Evolutionary conservation across 768 basidiomycete species (phyloP).

Genomic region (Mycena filopes): DNA sequence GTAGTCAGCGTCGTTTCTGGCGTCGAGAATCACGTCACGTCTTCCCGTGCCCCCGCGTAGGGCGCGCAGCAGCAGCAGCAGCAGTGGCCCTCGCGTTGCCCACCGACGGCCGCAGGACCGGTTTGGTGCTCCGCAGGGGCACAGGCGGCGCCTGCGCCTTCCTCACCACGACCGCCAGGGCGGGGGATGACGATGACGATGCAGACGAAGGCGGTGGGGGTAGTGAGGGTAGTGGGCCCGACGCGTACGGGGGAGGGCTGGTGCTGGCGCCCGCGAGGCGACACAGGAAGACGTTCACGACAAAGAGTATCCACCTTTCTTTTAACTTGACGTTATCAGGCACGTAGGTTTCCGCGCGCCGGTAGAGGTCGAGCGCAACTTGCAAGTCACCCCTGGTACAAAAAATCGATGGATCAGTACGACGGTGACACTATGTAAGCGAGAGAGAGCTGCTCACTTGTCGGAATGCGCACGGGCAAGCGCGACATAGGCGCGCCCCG

Average conservation of each 20-base stretch:
- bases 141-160: too few species aligned
- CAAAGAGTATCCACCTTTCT: conserved; percentile 87
- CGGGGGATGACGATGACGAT: too few species aligned
- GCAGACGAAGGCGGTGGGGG: too few species aligned
- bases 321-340: conserved; percentile 88
- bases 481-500: conserved; percentile 85
- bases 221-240: too few species aligned
- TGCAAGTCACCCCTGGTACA: conserved; percentile 82
- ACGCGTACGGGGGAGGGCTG: neutral
- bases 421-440: neutral
- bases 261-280: conserved; percentile 50
- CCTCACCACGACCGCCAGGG: too few species aligned
- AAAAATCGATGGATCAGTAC: conserved; percentile 17
- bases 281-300: conserved; percentile 72
- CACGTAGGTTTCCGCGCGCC: conserved; percentile 83
- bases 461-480: conserved; percentile 85
- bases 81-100: too few species aligned
- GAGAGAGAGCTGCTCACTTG: conserved; percentile 68
- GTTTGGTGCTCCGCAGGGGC: too few species aligned
- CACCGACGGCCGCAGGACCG: neutral
- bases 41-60: conserved; percentile 13
- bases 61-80: too few species aligned
- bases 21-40: neutral
- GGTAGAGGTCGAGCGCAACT: conserved; percentile 83
- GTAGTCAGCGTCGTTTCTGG: neutral